Percentiles rank a stretch among this genome's conserved stretches.
phyloP scores from a whole-genome alignment of 768 basidiomycete genomes.

The Daedaleopsis nitida region DNA sequence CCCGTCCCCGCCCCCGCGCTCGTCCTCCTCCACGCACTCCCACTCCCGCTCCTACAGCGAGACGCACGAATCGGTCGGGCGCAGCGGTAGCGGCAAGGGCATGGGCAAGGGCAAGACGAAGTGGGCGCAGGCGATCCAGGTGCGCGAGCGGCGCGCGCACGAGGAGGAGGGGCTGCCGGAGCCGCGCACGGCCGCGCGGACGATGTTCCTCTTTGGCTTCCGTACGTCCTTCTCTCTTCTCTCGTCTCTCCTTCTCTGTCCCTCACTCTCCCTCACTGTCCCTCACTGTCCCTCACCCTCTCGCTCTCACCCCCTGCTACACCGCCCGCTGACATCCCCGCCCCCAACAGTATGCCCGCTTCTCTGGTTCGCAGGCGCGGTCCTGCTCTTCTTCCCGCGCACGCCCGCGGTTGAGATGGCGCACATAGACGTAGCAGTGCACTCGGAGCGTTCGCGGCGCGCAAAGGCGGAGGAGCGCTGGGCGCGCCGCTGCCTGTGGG shows the following conservation, averaged over 20 bases:
- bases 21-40: not conserved
- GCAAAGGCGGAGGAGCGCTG: slow-evolving; percentile 13
- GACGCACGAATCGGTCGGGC: too few species aligned
- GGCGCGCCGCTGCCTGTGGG: slow-evolving; percentile 16
- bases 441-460: too few species aligned
- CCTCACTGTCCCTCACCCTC: not conserved
- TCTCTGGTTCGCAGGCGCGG: slow-evolving; percentile 10
- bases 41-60: too few species aligned
- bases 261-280: not conserved
- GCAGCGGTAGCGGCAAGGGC: too few species aligned
- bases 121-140: not conserved
- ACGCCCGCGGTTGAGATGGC: slow-evolving; percentile 6
- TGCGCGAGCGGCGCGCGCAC: not conserved
- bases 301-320: too few species aligned
- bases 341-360: slow-evolving; percentile 7
- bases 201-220: slow-evolving; percentile 15
- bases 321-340: not conserved
- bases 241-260: not conserved
- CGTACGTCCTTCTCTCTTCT: slow-evolving; percentile 2
- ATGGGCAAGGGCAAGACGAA: not conserved
- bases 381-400: slow-evolving; percentile 6
- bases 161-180: not conserved
- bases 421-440: not conserved
- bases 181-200: slow-evolving; percentile 11
- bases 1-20: not conserved